Evolutionary conservation across 805 yeast genomes (phyloP), one percentile per base, ranked within the genome.

Genomic region (Sugiyamaella marilandica): DNA sequence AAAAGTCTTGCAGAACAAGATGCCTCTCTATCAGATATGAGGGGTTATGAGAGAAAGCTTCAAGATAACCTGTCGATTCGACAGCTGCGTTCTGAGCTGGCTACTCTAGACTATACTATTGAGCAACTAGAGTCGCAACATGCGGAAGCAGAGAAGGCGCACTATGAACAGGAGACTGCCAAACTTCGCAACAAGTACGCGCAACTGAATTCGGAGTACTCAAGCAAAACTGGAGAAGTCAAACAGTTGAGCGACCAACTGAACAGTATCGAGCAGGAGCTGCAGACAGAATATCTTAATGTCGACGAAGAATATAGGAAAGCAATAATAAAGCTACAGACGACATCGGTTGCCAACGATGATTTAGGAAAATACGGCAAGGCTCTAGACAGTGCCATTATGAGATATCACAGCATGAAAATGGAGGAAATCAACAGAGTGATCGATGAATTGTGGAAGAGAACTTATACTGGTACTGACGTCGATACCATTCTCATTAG

Each of bases 391-490:
- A 81, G 80, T 57, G 96, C 98, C 0, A 92, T 94, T 46, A 91
- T 94, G 96, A 83, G 83, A 62, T 92, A 82, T 65, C 99, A 94
- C 67, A 79, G 87, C 53, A 70, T 85, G 55, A 94, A 94, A 65
- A 94, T 94, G 99, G 82, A 82, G 60, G 96, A 90, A 61, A 89
- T 92, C 61, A 94, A 94, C 70, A 74, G 85, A 55, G 85, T 89
- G 33, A 74, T 94, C 44, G 94, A 88, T 61, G 97, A 91, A 62
- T 70, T 94, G 41, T 94, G 99, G 99, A 87, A 88, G 58, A 81
- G 80, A 47, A 94, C 99, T 0, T 94, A 94, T 64, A 85, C 85
- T 58, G 99, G 99, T 1, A 85, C 97, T 1, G 99, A 94, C 69
- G 89, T 94, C 45, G 97, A 94, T 64, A 81, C 95, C 0, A 90